These are phyloP conservation scores for Populus hybrid DNA, from an alignment of 441 rosid genomes.

Conservation along the genomic window DNA sequence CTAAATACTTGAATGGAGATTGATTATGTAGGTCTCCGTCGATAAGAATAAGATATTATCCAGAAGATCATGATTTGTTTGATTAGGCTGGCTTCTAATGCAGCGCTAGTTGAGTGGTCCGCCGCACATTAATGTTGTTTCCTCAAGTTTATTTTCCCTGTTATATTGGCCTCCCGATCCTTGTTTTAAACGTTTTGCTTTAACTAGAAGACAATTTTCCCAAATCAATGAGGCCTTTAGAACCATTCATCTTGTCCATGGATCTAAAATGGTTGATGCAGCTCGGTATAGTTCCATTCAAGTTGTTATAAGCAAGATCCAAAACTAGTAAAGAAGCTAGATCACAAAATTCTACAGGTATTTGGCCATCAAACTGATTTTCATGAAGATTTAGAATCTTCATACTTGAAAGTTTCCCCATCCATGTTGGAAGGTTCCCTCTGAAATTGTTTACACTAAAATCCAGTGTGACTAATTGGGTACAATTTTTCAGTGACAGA, in stretches of 20 bases:
- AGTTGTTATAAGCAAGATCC: background rate
- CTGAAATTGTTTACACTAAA: background rate
- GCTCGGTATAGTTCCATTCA: background rate
- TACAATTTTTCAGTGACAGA: background rate
- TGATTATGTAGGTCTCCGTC: background rate
- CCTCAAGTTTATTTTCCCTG: background rate
- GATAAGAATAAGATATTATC: background rate
- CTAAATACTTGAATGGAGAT: background rate
- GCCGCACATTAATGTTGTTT: background rate
- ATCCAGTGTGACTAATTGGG: background rate
- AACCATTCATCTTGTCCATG: background rate
- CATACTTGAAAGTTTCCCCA: background rate
- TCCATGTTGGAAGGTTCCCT: conserved; percentile 4
- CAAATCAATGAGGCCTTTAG: background rate
- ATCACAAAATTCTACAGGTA: background rate
- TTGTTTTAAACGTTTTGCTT: background rate
- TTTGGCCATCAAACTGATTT: background rate
- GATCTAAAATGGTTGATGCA: conserved; percentile 1
- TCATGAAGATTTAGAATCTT: background rate
- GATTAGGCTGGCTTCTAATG: background rate
- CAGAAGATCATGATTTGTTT: background rate
- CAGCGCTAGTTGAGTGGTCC: background rate
- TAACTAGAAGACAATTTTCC: background rate
- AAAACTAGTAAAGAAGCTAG: background rate
- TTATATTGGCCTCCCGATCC: background rate